phyloP scores from a whole-genome alignment of 83 land plant genomes.

The Picea abies region DNA sequence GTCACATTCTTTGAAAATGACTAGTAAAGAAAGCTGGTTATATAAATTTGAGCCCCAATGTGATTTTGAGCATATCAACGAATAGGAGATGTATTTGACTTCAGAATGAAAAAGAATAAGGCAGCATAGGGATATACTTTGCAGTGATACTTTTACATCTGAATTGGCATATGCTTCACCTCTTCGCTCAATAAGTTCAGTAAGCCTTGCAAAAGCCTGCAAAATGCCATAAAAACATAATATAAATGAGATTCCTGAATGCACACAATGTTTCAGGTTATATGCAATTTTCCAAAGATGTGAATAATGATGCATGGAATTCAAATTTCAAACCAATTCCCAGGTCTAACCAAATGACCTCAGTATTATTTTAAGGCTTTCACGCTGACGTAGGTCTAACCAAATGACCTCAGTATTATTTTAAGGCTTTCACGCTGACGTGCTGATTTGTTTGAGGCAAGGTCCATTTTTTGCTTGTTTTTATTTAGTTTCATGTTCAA shows the following conservation, averaged over 20 bases:
- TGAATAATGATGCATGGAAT: neutral
- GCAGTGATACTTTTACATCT: conserved; percentile 52
- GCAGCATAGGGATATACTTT: conserved; percentile 38
- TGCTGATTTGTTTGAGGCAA: neutral
- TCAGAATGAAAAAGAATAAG: neutral
- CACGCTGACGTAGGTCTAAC: neutral
- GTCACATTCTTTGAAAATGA: neutral
- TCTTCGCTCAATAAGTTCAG: conserved; percentile 42
- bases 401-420: neutral
- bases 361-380: neutral
- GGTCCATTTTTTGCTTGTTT: neutral
- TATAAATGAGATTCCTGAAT: neutral
- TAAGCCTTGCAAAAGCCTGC: conserved; percentile 52
- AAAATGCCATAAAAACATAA: neutral
- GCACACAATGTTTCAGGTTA: neutral
- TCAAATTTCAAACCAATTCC: neutral
- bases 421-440: neutral
- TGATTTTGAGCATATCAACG: neutral
- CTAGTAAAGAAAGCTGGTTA: neutral
- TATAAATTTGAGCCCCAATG: neutral
- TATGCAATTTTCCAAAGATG: neutral
- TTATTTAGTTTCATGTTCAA: no score
- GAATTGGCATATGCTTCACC: conserved; percentile 60
- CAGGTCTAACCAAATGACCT: neutral
- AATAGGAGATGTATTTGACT: neutral